phyloP scores from a whole-genome alignment of 2,329 filamentous ascomycete species.

The Talaromyces sp. region DNA sequence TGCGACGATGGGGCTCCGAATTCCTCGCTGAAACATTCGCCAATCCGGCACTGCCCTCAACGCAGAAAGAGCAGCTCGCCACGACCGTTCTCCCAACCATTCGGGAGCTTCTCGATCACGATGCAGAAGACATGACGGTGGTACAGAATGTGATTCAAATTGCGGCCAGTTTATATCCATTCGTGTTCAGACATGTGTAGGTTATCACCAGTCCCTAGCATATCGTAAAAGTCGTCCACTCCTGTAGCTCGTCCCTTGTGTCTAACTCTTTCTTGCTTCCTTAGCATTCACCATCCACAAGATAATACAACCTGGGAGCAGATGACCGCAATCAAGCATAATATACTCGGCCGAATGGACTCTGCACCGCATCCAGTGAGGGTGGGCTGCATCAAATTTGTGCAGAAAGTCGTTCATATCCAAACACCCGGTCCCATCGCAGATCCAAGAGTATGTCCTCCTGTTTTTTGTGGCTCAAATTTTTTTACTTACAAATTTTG shows the following conservation, averaged over 20 bases:
- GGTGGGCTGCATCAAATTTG: conserved; percentile 96
- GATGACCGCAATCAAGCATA: conserved; percentile 82
- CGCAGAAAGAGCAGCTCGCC: conserved; percentile 75
- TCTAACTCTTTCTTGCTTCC: conserved; percentile 22
- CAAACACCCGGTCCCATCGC: conserved; percentile 79
- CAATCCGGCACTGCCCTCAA: conserved; percentile 71
- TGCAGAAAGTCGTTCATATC: conserved; percentile 84
- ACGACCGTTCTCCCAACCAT: conserved; percentile 74
- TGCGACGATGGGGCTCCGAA: conserved; percentile 92
- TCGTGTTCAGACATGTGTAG: conserved; percentile 92
- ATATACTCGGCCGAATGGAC: conserved; percentile 86
- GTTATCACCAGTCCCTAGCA: conserved; percentile 38
- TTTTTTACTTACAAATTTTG: conserved; percentile 2
- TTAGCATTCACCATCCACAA: conserved; percentile 79
- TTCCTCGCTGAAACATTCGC: conserved; percentile 96
- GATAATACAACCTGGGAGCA: conserved; percentile 79
- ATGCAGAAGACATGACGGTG: conserved; percentile 72
- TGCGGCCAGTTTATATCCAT: conserved; percentile 85
- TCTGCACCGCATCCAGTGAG: conserved; percentile 67
- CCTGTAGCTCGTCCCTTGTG: not conserved
- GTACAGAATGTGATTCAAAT: conserved; percentile 83
- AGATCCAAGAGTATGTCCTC: conserved; percentile 70
- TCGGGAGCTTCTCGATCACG: conserved; percentile 62
- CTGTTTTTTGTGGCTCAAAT: conserved; percentile 1
- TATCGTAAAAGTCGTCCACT: not conserved